Evolutionary conservation across 2,329 filamentous ascomycete genomes (phyloP).

Genomic region (Exophiala sideris): DNA sequence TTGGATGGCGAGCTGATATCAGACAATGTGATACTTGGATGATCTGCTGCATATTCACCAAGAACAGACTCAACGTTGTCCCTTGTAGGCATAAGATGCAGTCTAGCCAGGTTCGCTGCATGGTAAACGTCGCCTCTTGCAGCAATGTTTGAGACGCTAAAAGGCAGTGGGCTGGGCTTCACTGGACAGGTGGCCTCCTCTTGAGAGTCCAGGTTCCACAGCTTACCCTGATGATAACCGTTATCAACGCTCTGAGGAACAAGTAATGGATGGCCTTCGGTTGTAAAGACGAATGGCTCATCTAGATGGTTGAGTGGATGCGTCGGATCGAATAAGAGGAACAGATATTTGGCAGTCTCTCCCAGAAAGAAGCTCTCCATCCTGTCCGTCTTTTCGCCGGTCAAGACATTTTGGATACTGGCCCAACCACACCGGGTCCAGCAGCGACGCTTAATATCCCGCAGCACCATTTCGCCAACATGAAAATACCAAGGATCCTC

Average conservation of each 20-base stretch:
- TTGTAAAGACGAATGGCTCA: constrained; percentile 87
- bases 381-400: constrained; percentile 81
- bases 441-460: constrained; percentile 83
- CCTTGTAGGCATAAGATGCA: constrained; percentile 67
- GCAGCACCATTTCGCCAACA: constrained; percentile 90
- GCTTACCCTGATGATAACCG: constrained; percentile 10
- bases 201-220: constrained; percentile 10
- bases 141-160: constrained; percentile 76
- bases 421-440: constrained; percentile 93
- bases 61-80: constrained; percentile 57
- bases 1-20: constrained; percentile 64
- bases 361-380: constrained; percentile 99
- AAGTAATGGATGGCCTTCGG: constrained; percentile 89
- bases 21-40: constrained; percentile 54
- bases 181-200: constrained; percentile 55
- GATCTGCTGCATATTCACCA: constrained; percentile 52
- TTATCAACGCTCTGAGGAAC: constrained; percentile 58
- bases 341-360: constrained; percentile 94
- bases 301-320: constrained; percentile 88
- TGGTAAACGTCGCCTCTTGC: constrained; percentile 81
- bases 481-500: constrained; percentile 94
- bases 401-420: constrained; percentile 76
- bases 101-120: constrained; percentile 76
- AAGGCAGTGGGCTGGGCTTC: constrained; percentile 56
- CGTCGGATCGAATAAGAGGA: constrained; percentile 78